A percentile compares a stretch with the other conserved stretches of the same genome.
These are phyloP conservation scores for Yamadazyma pseudoaaseri DNA, from an alignment of 1,139 yeast genomes.

Conservation along the genomic window DNA sequence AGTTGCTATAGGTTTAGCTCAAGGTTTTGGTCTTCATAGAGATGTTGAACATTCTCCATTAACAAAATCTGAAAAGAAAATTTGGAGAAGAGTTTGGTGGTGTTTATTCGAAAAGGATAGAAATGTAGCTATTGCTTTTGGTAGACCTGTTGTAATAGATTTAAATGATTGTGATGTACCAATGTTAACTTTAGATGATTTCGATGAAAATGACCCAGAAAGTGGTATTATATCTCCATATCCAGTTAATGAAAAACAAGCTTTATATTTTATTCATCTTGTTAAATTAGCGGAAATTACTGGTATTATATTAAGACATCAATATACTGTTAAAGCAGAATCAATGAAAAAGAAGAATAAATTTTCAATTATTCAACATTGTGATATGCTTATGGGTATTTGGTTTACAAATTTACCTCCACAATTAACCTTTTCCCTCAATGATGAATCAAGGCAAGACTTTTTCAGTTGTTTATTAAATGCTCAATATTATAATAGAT, in stretches of 20 bases:
- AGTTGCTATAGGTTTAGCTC: conserved; percentile 71
- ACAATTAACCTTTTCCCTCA: conserved; percentile 60
- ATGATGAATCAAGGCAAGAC: conserved; percentile 51
- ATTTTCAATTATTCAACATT: conserved; percentile 61
- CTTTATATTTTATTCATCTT: conserved; percentile 59
- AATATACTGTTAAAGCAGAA: conserved; percentile 70
- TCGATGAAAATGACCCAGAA: conserved; percentile 57
- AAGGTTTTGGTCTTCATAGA: conserved; percentile 77
- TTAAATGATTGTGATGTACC: conserved; percentile 78
- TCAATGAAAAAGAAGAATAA: conserved; percentile 46
- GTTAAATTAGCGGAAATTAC: conserved; percentile 73
- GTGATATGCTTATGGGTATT: conserved; percentile 77
- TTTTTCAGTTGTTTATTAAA: conserved; percentile 63
- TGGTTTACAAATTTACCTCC: conserved; percentile 75
- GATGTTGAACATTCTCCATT: conserved; percentile 39
- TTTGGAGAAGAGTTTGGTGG: conserved; percentile 83
- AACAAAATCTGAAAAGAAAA: conserved; percentile 44
- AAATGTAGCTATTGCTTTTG: conserved; percentile 71
- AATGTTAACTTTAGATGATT: conserved; percentile 66
- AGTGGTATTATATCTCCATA: conserved; percentile 41
- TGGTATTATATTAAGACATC: conserved; percentile 70
- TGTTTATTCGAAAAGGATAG: conserved; percentile 71
- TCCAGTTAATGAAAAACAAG: conserved; percentile 48
- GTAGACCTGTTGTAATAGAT: conserved; percentile 69
- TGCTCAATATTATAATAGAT: conserved; percentile 70